Percentiles rank a stretch among this genome's conserved stretches.
phyloP scores from a whole-genome alignment of 768 basidiomycete species.

The Daedaleopsis nitida region DNA sequence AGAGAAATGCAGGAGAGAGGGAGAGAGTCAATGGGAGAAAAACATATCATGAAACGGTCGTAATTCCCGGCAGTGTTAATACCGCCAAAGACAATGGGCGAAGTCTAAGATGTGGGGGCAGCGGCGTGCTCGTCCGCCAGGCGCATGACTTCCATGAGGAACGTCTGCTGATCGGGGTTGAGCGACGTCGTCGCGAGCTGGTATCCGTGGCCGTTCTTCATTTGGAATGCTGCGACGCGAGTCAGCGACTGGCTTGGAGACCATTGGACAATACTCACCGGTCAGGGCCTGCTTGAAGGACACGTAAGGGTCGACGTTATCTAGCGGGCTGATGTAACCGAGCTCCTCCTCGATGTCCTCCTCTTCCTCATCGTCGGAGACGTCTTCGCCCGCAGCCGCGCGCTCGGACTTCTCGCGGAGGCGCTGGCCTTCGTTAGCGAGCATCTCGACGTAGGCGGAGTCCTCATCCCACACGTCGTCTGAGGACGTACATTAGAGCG shows the following conservation, averaged over 20 bases:
- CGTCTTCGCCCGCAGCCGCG: conserved; percentile 33
- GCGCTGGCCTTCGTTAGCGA: conserved; percentile 82
- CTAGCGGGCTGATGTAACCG: conserved; percentile 82
- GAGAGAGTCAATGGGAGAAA: background rate
- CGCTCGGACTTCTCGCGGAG: conserved; percentile 65
- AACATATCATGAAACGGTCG: background rate
- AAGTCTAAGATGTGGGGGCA: conserved; percentile 3
- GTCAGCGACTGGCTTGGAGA: background rate
- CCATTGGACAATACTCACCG: conserved; percentile 44
- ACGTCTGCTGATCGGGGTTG: conserved; percentile 72
- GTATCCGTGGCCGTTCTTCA: conserved; percentile 66
- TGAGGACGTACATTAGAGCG: conserved; percentile 25
- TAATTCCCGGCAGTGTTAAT: too few species aligned
- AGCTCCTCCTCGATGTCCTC: conserved; percentile 81
- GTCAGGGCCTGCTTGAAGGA: conserved; percentile 80
- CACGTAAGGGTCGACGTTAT: conserved; percentile 74
- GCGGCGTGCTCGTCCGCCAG: conserved; percentile 53
- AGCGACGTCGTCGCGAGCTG: conserved; percentile 74
- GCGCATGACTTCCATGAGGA: conserved; percentile 85
- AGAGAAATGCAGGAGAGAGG: background rate
- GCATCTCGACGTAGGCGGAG: conserved; percentile 84
- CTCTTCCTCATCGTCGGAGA: conserved; percentile 39
- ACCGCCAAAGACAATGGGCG: background rate
- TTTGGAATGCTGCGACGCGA: conserved; percentile 63
- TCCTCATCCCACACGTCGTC: conserved; percentile 93